Base-by-base conservation (phyloP, 2,329 filamentous ascomycete species). In the Colletotrichum brevisporum region DNA sequence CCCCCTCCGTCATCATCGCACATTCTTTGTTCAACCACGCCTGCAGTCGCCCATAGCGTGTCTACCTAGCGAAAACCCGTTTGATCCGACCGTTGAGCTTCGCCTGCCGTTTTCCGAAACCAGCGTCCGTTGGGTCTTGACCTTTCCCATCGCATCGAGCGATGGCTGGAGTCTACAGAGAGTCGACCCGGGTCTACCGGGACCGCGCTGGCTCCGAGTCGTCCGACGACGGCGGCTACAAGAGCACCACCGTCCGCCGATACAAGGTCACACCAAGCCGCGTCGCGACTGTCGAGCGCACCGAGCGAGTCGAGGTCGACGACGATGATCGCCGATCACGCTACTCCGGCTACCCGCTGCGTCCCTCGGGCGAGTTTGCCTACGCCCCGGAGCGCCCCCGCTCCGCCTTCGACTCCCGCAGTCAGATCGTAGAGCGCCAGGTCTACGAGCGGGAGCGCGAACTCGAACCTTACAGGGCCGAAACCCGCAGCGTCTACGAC, bases 381-480 rank as follows among this genome's bases (percentile, higher is more conserved):
- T 81, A 83, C 52, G 78, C 81, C 39, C 83, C 83, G 43, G 85
- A 87, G 63, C 82, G 85, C 10, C 84, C 86, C 26, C 83, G 84
- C 65, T 88, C 87, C n/a, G 81, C 82, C 53, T 80, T 83, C 67
- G 86, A 87, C 26, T 75, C 79, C 1, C 77, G 75, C 74, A 50
- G 69, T 13, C 39, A 75, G 65, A 72, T 76, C 15, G 66, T 74
- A 62, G 77, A 70, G 61, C 66, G 66, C 8, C 27, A 31, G 27
- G 27, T 31, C 27, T 2, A 9, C 16, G 66, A 67, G 27, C 62
- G 62, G 10, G 63, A 63, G 39, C 47, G 62, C 18, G 74, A 78
- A 69, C 69, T 75, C 54, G 75, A 77, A 60, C 62, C 66, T 53
- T 65, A 74, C 54, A 67, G 73, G 64, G 48, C 68, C 64, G 66